A percentile compares a stretch with the other conserved stretches of the same genome.
phyloP scores from a whole-genome alignment of 345 rosid genomes.

The Turnera subulata region DNA sequence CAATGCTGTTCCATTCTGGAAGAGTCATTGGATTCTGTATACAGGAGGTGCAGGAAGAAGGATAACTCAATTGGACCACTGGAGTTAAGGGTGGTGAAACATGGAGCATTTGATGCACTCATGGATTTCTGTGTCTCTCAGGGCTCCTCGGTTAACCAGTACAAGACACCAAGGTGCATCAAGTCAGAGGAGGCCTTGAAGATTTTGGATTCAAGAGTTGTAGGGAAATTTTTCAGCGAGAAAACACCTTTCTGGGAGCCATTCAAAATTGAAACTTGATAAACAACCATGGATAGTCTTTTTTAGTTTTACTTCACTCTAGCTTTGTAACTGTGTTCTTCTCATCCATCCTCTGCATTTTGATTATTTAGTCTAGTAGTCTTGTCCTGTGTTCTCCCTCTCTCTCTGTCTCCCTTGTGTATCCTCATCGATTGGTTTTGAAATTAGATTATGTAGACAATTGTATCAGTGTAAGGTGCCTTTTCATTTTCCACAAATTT shows the following conservation, averaged over 20 bases:
- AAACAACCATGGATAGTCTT: constrained; percentile 7
- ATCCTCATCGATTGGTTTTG: constrained; percentile 12
- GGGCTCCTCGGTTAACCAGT: constrained; percentile 92
- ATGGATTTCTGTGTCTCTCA: constrained; percentile 84
- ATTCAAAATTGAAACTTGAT: constrained; percentile 40
- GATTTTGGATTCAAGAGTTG: constrained; percentile 65
- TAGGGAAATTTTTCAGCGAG: constrained; percentile 59
- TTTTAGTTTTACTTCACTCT: not conserved
- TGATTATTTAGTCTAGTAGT: constrained; percentile 20
- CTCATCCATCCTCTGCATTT: constrained; percentile 8
- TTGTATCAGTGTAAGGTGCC: not conserved
- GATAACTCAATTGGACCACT: constrained; percentile 77
- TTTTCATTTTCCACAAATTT: not conserved
- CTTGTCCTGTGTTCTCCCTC: not conserved
- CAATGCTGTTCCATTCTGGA: constrained; percentile 70
- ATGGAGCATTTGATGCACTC: constrained; percentile 70
- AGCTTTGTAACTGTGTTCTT: not conserved
- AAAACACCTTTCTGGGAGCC: constrained; percentile 71
- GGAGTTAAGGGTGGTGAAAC: constrained; percentile 76
- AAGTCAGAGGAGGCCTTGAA: constrained; percentile 55
- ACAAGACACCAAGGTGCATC: constrained; percentile 93
- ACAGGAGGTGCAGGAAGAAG: constrained; percentile 74
- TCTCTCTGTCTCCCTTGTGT: not conserved
- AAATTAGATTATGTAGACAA: constrained; percentile 8
- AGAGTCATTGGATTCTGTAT: constrained; percentile 80